Evolutionary conservation across 23 red algal species (phyloP), one percentile per base, ranked within the genome.

Genomic region (Gracilariopsis chorda): DNA sequence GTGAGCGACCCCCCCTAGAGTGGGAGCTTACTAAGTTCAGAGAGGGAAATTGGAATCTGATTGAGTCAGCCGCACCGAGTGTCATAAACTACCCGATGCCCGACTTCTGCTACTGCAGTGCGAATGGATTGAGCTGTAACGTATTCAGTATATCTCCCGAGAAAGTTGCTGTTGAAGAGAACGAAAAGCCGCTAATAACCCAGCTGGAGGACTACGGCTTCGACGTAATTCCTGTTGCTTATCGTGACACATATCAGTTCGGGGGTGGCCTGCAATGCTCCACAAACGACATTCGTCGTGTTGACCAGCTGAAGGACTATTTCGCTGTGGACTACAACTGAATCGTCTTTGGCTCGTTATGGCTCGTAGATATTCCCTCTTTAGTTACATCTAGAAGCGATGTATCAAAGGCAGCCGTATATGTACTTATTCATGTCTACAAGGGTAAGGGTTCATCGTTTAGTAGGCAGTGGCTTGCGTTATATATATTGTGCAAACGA

Each of bases 21-120:
- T 44, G 32, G 17, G 80, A 84, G 49, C 9, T 67, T 34, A 60
- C 24, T 16, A 68, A 39, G 80, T 84, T 84, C 44, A 67, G 80
- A 25, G 80, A 84, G 28, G 80, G 59, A 10, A 84, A 84, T 29
- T 84, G 80, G 80, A 84, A 84, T 37, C 53, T 84, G 6, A 67
- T 84, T 25, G 52, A 58, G 19, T 80, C 75, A 21, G 59, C 80
- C 62, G 23, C 80, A 19, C 58, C 80, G 34, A 69, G 53, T 13
- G 7, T 1, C 36, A 51, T 67, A 11, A 84, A 84, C 37, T 69
- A 63, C 47, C 56, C 60, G 0, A 84, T 63, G 59, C 80, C 80
- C 35, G 80, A 84, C 42, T 84, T 84, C 37, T 84, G 57, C 14
- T 39, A 84, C 16, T 57, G 75, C 48, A 84, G 80, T 68, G 59